Evolutionary conservation across 2,329 filamentous ascomycete genomes (phyloP), one percentile per base, ranked within the genome.

Genomic region (Penicillium sumatraense): DNA sequence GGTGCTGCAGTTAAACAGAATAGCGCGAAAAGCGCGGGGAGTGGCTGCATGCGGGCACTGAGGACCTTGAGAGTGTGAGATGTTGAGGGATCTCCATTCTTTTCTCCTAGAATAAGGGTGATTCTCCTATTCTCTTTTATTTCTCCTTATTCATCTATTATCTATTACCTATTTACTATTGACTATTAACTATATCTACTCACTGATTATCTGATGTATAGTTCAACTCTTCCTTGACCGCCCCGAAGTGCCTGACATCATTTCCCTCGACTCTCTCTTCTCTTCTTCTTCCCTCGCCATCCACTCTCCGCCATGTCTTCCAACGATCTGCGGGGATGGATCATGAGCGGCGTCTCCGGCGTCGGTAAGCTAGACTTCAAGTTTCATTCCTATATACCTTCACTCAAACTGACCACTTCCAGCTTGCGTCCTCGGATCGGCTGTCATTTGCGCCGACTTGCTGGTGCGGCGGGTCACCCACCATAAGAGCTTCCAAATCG

Each of bases 261-360:
- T 58, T 13, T 51, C 45, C 49, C 47, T 49, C 31, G 14, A 49
- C 53, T 57, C 48, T 51, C 53, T 49, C 45, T 45, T 59, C 46
- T 47, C 51, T 53, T 27, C 24, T 21, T 27, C 23, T 27, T 9
- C n/a, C 23, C 7, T n/a, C 14, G 10, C 16, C 26, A 18, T 18
- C 26, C 41, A n/a, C 41, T 29, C 14, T 29, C n/a, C 61, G 66
- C 53, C 54, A 78, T 83, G 81, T 73, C 68, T 53, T 69, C 89
- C 61, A 95, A 93, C 78, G 93, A 98, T 78, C 88, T 88, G 60
- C 86, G 92, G 61, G 93, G 95, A 68, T 98, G 93, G 93, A 88
- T 98, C 65, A 91, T 98, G 89, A 82, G 85, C 60, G 87, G 83
- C 68, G 81, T 92, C 62, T 91, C 93, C 74, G 96, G 92, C 69